These are phyloP conservation scores for Saccharomycopsis capsularis DNA, from an alignment of 805 yeast species.

Conservation along the genomic window DNA sequence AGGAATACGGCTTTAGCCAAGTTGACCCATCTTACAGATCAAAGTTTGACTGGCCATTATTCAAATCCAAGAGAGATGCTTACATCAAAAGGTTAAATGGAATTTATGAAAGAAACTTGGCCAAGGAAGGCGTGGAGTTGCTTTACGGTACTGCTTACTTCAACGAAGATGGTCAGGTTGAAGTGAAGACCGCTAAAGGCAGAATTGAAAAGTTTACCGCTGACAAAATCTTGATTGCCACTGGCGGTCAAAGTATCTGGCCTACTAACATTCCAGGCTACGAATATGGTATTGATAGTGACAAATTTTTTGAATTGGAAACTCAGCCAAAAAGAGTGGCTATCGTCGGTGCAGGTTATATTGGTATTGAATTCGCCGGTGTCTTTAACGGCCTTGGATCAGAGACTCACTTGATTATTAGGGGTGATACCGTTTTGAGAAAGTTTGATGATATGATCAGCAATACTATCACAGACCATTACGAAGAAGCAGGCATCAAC, in stretches of 20 bases:
- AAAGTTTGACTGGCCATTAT: constrained; percentile 72
- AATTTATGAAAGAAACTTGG: constrained; percentile 81
- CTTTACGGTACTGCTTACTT: constrained; percentile 84
- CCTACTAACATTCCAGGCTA: constrained; percentile 73
- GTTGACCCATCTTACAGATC: constrained; percentile 43
- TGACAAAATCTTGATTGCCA: constrained; percentile 79
- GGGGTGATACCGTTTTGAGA: constrained; percentile 88
- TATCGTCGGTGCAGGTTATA: constrained; percentile 96
- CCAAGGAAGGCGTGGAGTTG: constrained; percentile 83
- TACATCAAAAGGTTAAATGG: constrained; percentile 84
- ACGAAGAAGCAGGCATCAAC: constrained; percentile 72
- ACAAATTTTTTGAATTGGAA: constrained; percentile 80
- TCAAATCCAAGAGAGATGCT: constrained; percentile 88
- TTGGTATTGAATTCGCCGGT: constrained; percentile 93
- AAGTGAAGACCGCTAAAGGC: constrained; percentile 59
- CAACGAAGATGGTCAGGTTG: constrained; percentile 62
- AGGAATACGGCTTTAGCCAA: constrained; percentile 67
- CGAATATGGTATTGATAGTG: constrained; percentile 78
- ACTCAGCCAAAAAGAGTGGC: constrained; percentile 88
- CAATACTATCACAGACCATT: constrained; percentile 70
- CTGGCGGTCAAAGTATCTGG: constrained; percentile 80
- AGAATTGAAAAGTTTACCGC: constrained; percentile 58
- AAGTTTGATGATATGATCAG: constrained; percentile 80
- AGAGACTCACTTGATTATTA: constrained; percentile 78
- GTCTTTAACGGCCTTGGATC: constrained; percentile 84